phyloP scores from a whole-genome alignment of 805 yeast genomes.

The Schwanniomyces occidentalis region DNA sequence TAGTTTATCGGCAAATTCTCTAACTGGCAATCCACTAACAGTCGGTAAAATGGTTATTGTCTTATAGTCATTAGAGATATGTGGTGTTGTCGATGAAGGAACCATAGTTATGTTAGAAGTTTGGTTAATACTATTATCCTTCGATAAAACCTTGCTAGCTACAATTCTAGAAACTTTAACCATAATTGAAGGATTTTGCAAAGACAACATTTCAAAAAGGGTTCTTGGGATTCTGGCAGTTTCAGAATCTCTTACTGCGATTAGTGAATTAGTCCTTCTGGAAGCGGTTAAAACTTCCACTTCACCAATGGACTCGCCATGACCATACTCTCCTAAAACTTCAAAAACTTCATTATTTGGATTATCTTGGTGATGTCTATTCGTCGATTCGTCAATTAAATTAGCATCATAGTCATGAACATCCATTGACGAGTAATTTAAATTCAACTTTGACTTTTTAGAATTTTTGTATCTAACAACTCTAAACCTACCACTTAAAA shows the following conservation, averaged over 20 bases:
- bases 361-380: conserved; percentile 5
- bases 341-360: conserved; percentile 23
- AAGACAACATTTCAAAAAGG: conserved; percentile 78
- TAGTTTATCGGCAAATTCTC: conserved; percentile 76
- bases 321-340: conserved; percentile 78
- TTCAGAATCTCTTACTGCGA: conserved; percentile 92
- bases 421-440: conserved; percentile 8
- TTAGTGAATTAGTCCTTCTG: conserved; percentile 63
- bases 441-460: conserved; percentile 14
- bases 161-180: conserved; percentile 86
- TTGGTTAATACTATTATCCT: conserved; percentile 9
- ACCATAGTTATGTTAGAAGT: conserved; percentile 23
- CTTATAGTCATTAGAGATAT: conserved; percentile 54
- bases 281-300: conserved; percentile 88
- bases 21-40: conserved; percentile 77
- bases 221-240: conserved; percentile 90
- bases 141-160: conserved; percentile 52
- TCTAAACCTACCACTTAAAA: conserved; percentile 83
- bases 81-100: conserved; percentile 26
- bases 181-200: conserved; percentile 86
- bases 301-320: conserved; percentile 94
- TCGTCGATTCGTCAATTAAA: conserved; percentile 21
- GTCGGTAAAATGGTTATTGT: conserved; percentile 86
- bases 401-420: conserved; percentile 10
- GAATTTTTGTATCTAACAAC: conserved; percentile 44